Base-by-base conservation (phyloP, 208 protist genomes). In the Trypanosoma cruzi region DNA sequence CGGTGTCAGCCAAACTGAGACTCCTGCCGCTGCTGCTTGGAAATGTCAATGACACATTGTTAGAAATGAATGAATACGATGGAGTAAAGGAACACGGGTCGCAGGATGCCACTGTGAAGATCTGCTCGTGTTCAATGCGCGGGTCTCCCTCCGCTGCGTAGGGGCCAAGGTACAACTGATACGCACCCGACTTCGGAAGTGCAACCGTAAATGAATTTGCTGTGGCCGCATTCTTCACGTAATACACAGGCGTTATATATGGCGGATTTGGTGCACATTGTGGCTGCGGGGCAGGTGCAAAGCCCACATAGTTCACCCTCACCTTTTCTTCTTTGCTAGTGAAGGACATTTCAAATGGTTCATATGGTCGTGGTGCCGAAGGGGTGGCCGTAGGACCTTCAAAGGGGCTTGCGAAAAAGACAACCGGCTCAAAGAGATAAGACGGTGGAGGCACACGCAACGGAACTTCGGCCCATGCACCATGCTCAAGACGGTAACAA, bases 401-500 rank as follows among this genome's bases (percentile, higher is more conserved):
- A 73, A 93, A 94, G 0, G 86, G 91, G 70, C 78, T 71, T 8
- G 59, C 42, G 28, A 64, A 26, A 34, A 88, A 84, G 4, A 55
- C 29, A 4, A 86, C 55, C 0, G 83, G 74, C 14, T 66, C 58
- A 67, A 86, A 95, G 8, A 85, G 8, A 66, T 93, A 95, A 1
- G 72, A 81, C 42, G 86, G 50, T 24, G 79, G 78, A 42, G 74
- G 69, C 0, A 80, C 81, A 31, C 31, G 57, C 42, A 81, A 61
- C 14, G 91, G 91, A 37, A 96, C 91, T 71, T 96, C 88, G 7
- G 88, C 85, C 91, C 91, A 96, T 34, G 57, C 48, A 32, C 48
- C 65, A 58, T 62, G 68, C 28, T 68, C 71, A 13, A 93, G 72
- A 31, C 64, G 66, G 77, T 94, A 96, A 67, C 91, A 96, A 56